Conservation (phyloP, 306 rosid genomes). For the Castanea sativa region DNA sequence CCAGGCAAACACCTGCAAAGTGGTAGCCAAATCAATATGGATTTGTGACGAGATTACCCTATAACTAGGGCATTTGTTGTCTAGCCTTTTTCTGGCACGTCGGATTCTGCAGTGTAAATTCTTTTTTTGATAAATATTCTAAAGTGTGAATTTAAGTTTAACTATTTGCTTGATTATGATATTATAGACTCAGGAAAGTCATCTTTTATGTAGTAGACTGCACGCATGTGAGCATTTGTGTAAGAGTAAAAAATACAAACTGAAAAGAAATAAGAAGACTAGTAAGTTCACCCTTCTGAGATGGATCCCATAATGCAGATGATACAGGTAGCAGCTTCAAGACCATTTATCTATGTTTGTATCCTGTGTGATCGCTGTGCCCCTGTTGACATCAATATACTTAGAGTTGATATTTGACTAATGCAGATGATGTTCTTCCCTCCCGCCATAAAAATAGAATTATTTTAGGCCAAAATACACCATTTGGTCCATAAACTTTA, state of each 20-base stretch:
- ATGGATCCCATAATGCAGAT: conserved; percentile 42
- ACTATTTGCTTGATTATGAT: too few relatives aligned
- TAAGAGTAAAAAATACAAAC: background rate
- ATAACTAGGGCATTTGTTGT: background rate
- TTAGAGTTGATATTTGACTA: too few relatives aligned
- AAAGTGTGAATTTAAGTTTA: too few relatives aligned
- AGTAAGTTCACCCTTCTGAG: conserved; percentile 44
- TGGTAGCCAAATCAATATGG: conserved; percentile 9
- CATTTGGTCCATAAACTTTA: too few relatives aligned
- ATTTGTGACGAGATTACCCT: background rate
- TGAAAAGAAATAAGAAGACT: conserved; percentile 2
- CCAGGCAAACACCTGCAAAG: conserved; percentile 45
- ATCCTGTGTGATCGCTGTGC: background rate
- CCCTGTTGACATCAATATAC: conserved; percentile 3
- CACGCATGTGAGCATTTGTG: background rate
- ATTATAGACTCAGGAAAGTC: too few relatives aligned
- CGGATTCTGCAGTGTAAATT: background rate
- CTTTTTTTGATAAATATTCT: too few relatives aligned
- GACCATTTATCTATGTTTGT: conserved; percentile 27
- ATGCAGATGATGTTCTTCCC: too few relatives aligned
- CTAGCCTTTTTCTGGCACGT: background rate
- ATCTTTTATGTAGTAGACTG: background rate
- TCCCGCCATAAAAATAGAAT: too few relatives aligned
- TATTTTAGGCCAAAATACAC: too few relatives aligned
- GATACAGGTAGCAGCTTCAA: conserved; percentile 46